Percentiles rank a stretch among this genome's conserved stretches.
phyloP scores from a whole-genome alignment of 2,329 filamentous ascomycete species.

The Neurospora crassa region DNA sequence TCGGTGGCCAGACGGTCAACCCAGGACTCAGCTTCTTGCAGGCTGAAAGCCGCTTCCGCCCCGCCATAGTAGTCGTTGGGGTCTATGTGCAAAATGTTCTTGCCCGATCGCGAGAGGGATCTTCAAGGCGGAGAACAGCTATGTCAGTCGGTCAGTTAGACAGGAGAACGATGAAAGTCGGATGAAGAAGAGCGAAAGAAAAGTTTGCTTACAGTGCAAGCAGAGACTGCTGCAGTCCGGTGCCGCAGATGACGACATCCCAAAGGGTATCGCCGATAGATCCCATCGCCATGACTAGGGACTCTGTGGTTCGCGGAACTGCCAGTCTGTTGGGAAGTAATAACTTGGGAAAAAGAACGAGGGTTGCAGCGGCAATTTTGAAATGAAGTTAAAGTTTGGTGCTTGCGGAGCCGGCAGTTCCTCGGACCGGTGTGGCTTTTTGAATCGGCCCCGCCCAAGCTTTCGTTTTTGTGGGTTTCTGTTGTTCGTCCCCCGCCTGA shows the following conservation, averaged over 20 bases:
- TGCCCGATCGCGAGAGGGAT: constrained; percentile 82
- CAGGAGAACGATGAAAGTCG: constrained; percentile 22
- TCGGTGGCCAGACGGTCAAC: constrained; percentile 30
- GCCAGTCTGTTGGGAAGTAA: constrained; percentile 2
- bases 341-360: constrained; percentile 3
- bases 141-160: constrained; percentile 60
- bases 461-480: not conserved
- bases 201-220: constrained; percentile 58
- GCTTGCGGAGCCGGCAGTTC: constrained; percentile 4
- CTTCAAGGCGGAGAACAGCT: constrained; percentile 48
- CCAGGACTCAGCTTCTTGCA: constrained; percentile 76
- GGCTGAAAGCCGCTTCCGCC: constrained; percentile 72
- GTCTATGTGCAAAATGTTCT: constrained; percentile 86
- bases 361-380: constrained; percentile 14
- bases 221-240: constrained; percentile 68
- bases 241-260: constrained; percentile 74
- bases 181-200: constrained; percentile 17
- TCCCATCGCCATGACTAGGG: constrained; percentile 47
- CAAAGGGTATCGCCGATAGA: constrained; percentile 63
- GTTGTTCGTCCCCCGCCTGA: not conserved
- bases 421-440: constrained; percentile 8
- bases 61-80: constrained; percentile 83
- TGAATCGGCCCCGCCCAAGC: not conserved
- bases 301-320: constrained; percentile 4
- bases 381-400: constrained; percentile 10